Evolutionary conservation across 2,329 filamentous ascomycete genomes (phyloP).

Genomic region (Macrophomina tecta): DNA sequence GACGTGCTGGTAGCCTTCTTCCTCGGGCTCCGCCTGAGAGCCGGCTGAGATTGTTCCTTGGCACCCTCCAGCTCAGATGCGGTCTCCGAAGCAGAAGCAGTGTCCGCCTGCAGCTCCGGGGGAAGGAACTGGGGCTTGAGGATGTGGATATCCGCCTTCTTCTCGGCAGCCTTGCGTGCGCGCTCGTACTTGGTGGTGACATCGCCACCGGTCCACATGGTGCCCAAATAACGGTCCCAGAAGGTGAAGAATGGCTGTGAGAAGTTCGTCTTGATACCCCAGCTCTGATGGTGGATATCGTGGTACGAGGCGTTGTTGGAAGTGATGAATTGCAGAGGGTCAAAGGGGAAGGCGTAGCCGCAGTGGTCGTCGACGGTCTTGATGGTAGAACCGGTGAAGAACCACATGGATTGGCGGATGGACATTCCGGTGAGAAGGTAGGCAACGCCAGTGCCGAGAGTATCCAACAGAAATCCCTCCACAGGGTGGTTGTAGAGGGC

Average conservation of each 20-base stretch:
- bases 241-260: conserved; percentile 93
- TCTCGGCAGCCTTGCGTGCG: conserved; percentile 61
- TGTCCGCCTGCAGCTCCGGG: conserved; percentile 20
- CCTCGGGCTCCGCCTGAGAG: conserved; percentile 47
- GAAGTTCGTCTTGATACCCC: conserved; percentile 97
- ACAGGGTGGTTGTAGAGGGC: conserved; percentile 96
- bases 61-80: conserved; percentile 36
- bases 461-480: conserved; percentile 93
- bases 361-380: conserved; percentile 99
- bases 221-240: conserved; percentile 85
- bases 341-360: conserved; percentile 93
- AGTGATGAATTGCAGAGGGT: conserved; percentile 88
- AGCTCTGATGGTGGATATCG: conserved; percentile 98
- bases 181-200: conserved; percentile 65
- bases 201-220: conserved; percentile 78
- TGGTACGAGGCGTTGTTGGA: conserved; percentile 97
- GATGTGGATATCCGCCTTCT: conserved; percentile 59
- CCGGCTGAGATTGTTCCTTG: conserved; percentile 35
- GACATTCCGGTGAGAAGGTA: conserved; percentile 85
- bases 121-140: conserved; percentile 32
- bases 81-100: conserved; percentile 31
- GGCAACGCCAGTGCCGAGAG: conserved; percentile 80
- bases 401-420: conserved; percentile 83
- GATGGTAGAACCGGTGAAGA: conserved; percentile 87
- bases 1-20: conserved; percentile 50